Evolutionary conservation across 2,329 filamentous ascomycete species (phyloP).

Genomic region (Zasmidium citrigriseum): DNA sequence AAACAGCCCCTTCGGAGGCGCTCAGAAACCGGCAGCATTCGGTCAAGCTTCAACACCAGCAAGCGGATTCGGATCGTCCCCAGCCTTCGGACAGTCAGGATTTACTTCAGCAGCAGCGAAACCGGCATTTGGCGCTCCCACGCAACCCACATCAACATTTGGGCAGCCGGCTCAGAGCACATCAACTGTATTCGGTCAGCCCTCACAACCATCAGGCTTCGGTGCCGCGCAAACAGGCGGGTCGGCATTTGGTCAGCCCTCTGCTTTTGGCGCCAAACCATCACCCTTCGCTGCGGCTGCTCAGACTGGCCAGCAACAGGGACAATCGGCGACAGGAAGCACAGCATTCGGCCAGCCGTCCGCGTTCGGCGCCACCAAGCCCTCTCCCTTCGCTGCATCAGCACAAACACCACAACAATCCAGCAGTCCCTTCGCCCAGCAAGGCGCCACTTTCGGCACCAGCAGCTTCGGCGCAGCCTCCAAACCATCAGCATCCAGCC

Average conservation of each 20-base stretch:
- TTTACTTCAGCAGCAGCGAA: no score
- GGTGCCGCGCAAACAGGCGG: conserved; percentile 8
- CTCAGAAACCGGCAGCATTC: conserved; percentile 36
- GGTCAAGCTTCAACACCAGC: conserved; percentile 31
- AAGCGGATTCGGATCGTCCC: conserved; percentile 23
- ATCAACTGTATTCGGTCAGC: conserved; percentile 28
- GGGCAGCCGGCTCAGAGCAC: conserved; percentile 4
- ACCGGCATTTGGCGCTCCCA: conserved; percentile 12
- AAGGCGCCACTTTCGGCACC: neutral
- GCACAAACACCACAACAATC: neutral
- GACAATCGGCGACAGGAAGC: conserved; percentile 16
- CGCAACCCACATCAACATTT: conserved; percentile 17
- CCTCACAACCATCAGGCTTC: conserved; percentile 19
- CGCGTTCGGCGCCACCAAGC: conserved; percentile 5
- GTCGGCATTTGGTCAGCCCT: conserved; percentile 20
- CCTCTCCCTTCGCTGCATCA: conserved; percentile 7
- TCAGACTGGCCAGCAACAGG: conserved; percentile 14
- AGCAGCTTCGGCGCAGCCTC: neutral
- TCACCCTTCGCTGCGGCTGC: conserved; percentile 19
- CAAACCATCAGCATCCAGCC: neutral
- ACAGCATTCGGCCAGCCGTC: conserved; percentile 24
- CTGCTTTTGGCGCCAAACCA: conserved; percentile 35
- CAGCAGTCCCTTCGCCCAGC: conserved; percentile 1
- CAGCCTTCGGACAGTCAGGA: conserved; percentile 24
- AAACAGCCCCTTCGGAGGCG: conserved; percentile 9